Base-by-base conservation (phyloP, 768 basidiomycete genomes). In the Pleurotus platypus region DNA sequence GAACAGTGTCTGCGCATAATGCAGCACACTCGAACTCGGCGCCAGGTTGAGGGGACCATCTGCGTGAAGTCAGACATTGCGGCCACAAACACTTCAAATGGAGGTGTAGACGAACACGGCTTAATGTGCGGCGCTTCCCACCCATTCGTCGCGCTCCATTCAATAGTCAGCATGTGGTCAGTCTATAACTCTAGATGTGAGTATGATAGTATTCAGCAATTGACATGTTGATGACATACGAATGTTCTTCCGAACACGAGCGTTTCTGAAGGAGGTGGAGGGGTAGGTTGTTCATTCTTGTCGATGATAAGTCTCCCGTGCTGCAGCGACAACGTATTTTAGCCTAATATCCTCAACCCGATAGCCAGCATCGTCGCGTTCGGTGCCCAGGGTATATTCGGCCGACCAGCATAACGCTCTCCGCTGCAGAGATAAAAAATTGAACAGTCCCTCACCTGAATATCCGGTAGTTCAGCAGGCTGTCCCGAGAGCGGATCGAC, bases 1-100 rank as follows among this genome's bases (percentile, higher is more conserved):
- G 66, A 98, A 96, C 46, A 88, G 77, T 46, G 88, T 83, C 63
- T 94, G 92, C 0, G 94, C 94, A 73, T 98, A 98, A 70, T 98
- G 95, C 58, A 98, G 77, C 16, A 94, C 94, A 58, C 90, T 68
- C 75, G 80, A 64, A 60, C 89, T 90, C 5, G 92, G 93, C 60
- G 92, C 87, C 16, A 94, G 74, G 15, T 73, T 64, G 39, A 94
- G 74, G 5, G 89, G 88, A 2, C 83, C 87, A 68, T 94, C 89
- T 89, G 62, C 9, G 12, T 24, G 50, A 43, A 46, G 27, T 22
- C 20, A 53, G 26, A 20, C 42, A 46, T 18, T 26, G 6, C 22
- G 55, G 40, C 37, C n/a, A 11, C n/a, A 64, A 60, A 46, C n/a
- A 42, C 40, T 15, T 11, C n/a, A 54, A 20, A 49, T 40, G 35